Conservation (phyloP, 352 stramenopile species). For the Peronospora destructor region DNA sequence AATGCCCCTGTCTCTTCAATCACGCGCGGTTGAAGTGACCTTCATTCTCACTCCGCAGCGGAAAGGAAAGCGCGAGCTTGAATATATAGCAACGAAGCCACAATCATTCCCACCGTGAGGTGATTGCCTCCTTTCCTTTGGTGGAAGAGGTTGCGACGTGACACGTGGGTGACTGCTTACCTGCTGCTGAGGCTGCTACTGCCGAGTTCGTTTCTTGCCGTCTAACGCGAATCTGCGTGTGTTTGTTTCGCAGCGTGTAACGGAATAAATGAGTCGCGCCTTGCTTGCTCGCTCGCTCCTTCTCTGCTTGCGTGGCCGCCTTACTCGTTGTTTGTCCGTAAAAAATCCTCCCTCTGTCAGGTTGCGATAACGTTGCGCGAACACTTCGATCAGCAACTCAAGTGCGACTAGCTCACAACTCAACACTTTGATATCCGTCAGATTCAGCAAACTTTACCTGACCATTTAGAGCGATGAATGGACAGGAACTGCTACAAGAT, state of each 20-base stretch:
- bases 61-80: constrained; percentile 1
- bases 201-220: constrained; percentile 13
- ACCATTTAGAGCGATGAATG: not conserved
- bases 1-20: constrained; percentile 10
- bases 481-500: no score
- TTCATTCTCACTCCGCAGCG: constrained; percentile 20
- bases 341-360: constrained; percentile 22
- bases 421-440: not conserved
- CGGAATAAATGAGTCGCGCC: constrained; percentile 23
- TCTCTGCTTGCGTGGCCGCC: constrained; percentile 27
- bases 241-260: constrained; percentile 20
- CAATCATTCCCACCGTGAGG: constrained; percentile 3
- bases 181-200: constrained; percentile 9
- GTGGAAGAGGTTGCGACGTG: not conserved
- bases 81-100: not conserved
- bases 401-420: not conserved
- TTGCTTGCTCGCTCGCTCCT: constrained; percentile 23
- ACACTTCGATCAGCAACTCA: constrained; percentile 2
- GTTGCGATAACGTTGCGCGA: constrained; percentile 14
- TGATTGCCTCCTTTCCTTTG: not conserved
- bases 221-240: constrained; percentile 6
- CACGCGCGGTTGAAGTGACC: constrained; percentile 13
- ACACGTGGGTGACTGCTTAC: constrained; percentile 6
- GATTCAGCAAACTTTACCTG: not conserved
- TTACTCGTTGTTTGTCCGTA: constrained; percentile 32